Evolutionary conservation across 2,329 filamentous ascomycete species (phyloP).

Genomic region (Raffaelea albimanens): DNA sequence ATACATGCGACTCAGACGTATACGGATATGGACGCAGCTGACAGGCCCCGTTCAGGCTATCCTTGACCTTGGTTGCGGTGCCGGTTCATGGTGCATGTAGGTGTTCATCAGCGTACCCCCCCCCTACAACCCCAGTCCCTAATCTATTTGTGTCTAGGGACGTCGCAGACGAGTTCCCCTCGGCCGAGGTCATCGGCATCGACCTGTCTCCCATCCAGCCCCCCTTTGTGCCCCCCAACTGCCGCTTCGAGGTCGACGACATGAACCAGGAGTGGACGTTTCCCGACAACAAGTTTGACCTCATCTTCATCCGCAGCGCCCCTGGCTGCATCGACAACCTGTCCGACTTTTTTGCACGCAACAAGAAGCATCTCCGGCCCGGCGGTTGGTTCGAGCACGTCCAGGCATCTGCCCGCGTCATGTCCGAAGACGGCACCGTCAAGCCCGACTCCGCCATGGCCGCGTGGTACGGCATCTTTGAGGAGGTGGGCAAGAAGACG

Average conservation of each 20-base stretch:
- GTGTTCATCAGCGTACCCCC: too few relatives aligned
- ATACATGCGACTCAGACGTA: too few relatives aligned
- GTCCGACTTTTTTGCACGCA: slow-evolving; percentile 35
- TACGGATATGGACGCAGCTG: too few relatives aligned
- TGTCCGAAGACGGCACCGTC: slow-evolving; percentile 17
- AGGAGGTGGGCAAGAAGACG: slow-evolving; percentile 2
- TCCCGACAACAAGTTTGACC: slow-evolving; percentile 41
- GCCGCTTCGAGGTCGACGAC: slow-evolving; percentile 55
- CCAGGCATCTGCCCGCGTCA: slow-evolving; percentile 5
- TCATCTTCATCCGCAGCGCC: slow-evolving; percentile 46
- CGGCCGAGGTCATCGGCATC: slow-evolving; percentile 33
- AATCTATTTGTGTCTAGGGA: too few relatives aligned
- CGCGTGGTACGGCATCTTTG: slow-evolving; percentile 10
- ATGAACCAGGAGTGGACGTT: slow-evolving; percentile 39
- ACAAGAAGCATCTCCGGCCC: slow-evolving; percentile 28
- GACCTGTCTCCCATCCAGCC: too few relatives aligned
- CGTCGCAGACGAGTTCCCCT: slow-evolving; percentile 23
- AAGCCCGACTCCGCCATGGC: slow-evolving; percentile 11
- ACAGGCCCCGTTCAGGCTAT: too few relatives aligned
- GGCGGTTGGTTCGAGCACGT: slow-evolving; percentile 27
- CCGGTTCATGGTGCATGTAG: slow-evolving; percentile 29
- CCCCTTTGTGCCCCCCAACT: slow-evolving; percentile 44
- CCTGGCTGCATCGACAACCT: slow-evolving; percentile 45
- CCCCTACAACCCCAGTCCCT: too few relatives aligned
- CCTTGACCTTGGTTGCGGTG: slow-evolving; percentile 43